Evolutionary conservation across 495 filamentous ascomycete species (phyloP).

Genomic region (Penicillium salamii): DNA sequence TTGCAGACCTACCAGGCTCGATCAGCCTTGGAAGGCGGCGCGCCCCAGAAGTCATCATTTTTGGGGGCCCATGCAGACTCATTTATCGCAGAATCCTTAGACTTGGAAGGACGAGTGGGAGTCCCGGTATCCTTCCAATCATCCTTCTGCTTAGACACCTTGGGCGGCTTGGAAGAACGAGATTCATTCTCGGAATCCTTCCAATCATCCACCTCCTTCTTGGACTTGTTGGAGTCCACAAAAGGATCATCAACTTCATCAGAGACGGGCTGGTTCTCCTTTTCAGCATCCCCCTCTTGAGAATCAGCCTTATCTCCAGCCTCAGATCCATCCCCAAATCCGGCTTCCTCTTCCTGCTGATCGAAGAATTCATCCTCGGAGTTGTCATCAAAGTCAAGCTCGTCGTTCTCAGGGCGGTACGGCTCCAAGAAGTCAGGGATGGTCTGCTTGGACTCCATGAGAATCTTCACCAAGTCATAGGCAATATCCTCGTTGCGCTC

Average conservation of each 20-base stretch:
- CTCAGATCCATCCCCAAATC: constrained; percentile 1
- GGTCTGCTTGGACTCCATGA: constrained; percentile 72
- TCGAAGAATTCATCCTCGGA: constrained; percentile 51
- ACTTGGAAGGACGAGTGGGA: too few species aligned
- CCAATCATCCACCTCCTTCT: background rate
- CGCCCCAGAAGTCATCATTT: background rate
- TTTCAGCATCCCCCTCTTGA: too few species aligned
- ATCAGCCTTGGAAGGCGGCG: background rate
- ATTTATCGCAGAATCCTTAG: too few species aligned
- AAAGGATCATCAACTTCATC: background rate
- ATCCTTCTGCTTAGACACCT: background rate
- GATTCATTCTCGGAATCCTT: too few species aligned
- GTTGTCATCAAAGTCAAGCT: constrained; percentile 59
- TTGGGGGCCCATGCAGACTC: background rate
- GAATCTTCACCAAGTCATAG: constrained; percentile 65
- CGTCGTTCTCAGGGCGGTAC: constrained; percentile 51
- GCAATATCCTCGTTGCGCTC: constrained; percentile 67
- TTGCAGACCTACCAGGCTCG: background rate
- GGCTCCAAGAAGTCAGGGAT: constrained; percentile 78
- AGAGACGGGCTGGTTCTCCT: too few species aligned
- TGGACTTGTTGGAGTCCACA: background rate
- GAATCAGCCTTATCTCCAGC: too few species aligned
- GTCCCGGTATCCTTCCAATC: background rate
- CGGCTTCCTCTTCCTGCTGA: constrained; percentile 8
- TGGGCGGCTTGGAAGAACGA: too few species aligned